These are phyloP conservation scores for Hirschioporus abietinus DNA, from an alignment of 768 basidiomycete genomes.

Conservation along the genomic window DNA sequence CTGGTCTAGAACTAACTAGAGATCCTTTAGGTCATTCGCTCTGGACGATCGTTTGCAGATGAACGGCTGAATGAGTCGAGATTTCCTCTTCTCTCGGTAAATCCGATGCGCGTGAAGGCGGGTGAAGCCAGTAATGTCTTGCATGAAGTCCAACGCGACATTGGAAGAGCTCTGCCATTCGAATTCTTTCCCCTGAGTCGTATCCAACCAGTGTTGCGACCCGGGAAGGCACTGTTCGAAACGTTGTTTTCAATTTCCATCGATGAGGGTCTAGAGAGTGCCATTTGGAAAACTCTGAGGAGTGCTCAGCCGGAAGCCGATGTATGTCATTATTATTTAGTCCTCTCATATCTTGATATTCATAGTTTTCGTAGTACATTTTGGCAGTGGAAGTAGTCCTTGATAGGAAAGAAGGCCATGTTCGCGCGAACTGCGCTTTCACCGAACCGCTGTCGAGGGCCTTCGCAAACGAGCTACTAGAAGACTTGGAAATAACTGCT, in stretches of 20 bases:
- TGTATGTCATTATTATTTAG: constrained; percentile 15
- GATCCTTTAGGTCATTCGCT: constrained; percentile 23
- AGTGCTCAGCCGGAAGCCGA: constrained; percentile 29
- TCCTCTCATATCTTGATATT: neutral
- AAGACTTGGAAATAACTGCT: constrained; percentile 22
- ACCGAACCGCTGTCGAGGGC: constrained; percentile 14
- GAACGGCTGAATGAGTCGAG: constrained; percentile 20
- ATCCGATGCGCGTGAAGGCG: constrained; percentile 23
- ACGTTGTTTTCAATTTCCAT: constrained; percentile 25
- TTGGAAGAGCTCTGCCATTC: constrained; percentile 22
- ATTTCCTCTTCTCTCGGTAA: constrained; percentile 24
- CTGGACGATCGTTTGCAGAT: constrained; percentile 24
- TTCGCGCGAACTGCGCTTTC: constrained; percentile 20
- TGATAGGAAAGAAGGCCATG: constrained; percentile 17
- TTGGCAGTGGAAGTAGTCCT: constrained; percentile 22
- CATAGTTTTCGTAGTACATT: constrained; percentile 11
- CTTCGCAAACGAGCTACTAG: constrained; percentile 19
- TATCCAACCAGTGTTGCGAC: constrained; percentile 27
- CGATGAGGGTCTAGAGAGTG: constrained; percentile 18
- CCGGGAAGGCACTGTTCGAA: constrained; percentile 21
- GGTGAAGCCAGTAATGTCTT: constrained; percentile 13
- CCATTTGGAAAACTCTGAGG: constrained; percentile 20
- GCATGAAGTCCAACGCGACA: constrained; percentile 22
- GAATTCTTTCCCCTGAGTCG: constrained; percentile 26
- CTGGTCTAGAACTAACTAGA: neutral